Base-by-base conservation (phyloP, 345 rosid genomes). In the Crucihimalaya himalaica region DNA sequence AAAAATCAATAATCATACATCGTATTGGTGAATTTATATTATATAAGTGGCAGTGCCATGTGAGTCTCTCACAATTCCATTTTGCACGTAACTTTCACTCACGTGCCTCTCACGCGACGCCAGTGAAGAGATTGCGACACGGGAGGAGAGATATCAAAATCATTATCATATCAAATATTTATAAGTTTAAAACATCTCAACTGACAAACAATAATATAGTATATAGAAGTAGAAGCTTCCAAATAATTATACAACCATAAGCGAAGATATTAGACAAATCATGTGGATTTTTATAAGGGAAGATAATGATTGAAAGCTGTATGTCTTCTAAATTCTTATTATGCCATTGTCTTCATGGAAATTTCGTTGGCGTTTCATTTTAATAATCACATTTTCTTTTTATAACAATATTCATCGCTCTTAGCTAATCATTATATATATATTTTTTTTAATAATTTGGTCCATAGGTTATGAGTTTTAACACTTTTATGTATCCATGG, bases 101-200 rank as follows among this genome's bases (percentile, higher is more conserved):
- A 77, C 71, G 76, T 77, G 76, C 67, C 55, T 77, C 72, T 70
- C 80, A 77, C 72, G 68, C 45, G 60, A 27, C 51, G 80, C 80
- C 76, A 77, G 72, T 64, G 16, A 31, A 57, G 75, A 70, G 80
- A 77, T 48, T 56, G 72, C 18, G 80, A 77, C 76, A 55, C 76
- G 40, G 46, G 48, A 56, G 46, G 52, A 68, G 79, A 76, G 64
- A 69, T 61, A 76, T 69, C 75, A 16, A 9, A 29, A 70, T 76
- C 75, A 50, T 32, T 48, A 76, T 62, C 74, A 68, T 23, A 56
- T 45, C n/a, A 56, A 56, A 23, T 54, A 21, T 23, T 34, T 32
- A 21, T 50, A 3, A 66, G 15, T 21, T 34, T 8, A 34, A 47
- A 23, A 8, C 19, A 57, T 58, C 1, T 18, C 6, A 29, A 29